Conservation (phyloP, 139 green algal species). For the Chlorella sp. region DNA sequence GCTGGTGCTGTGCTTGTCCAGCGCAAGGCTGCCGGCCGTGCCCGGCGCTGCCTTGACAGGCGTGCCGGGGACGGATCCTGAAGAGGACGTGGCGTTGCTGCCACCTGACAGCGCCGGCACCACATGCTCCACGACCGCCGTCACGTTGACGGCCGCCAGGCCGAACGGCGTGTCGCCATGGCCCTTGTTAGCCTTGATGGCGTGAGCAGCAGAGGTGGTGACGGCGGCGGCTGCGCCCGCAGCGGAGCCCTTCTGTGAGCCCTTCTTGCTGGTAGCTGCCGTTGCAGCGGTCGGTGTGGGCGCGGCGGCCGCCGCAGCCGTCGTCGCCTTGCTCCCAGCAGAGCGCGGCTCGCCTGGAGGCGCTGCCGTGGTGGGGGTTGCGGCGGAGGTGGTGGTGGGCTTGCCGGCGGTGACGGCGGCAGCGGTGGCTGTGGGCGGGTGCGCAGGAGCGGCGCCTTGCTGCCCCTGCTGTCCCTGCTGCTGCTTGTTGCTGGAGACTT, state of each 20-base stretch:
- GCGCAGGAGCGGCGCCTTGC: not conserved
- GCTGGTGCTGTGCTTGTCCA: no score
- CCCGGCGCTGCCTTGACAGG: no score
- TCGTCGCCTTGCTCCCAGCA: no score
- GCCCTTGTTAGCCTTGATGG: no score
- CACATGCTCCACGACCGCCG: no score
- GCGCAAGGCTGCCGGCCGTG: no score
- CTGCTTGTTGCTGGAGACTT: not conserved
- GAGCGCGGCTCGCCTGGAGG: not conserved
- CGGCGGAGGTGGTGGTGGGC: not conserved
- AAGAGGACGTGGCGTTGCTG: no score
- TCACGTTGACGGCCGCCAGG: no score
- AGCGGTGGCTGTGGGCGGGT: not conserved
- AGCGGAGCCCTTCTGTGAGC: not conserved
- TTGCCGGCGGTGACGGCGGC: not conserved
- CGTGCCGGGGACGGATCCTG: no score
- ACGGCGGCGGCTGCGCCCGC: not conserved
- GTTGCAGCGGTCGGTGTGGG: not conserved
- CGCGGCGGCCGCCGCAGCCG: no score
- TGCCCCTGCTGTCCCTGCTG: not conserved
- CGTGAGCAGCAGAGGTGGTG: not conserved
- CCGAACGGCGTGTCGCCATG: no score
- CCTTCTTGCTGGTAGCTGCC: not conserved
- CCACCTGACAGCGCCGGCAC: no score
- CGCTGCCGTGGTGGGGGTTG: not conserved